phyloP scores from a whole-genome alignment of 225 moss, liverwort and hornwort genomes.

The Straminergon stramineum region DNA sequence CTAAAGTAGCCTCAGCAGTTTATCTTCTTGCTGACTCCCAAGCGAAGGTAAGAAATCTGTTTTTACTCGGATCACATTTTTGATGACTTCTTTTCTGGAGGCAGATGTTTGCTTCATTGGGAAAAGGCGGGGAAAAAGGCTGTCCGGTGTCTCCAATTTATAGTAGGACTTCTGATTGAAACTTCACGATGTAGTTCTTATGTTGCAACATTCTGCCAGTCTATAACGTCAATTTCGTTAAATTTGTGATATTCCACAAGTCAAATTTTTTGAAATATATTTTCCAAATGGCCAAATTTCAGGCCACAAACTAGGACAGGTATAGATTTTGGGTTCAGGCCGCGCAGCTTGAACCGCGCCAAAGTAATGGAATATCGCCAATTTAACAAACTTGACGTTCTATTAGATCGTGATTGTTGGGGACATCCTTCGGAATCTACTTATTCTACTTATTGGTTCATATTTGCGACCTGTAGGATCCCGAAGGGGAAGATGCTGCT shows the following conservation, averaged over 20 bases:
- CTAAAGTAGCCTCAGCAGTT: conserved; percentile 79
- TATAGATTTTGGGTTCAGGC: too few relatives aligned
- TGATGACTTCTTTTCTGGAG: background rate
- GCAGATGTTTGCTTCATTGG: background rate
- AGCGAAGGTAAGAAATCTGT: conserved; percentile 34
- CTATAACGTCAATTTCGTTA: too few relatives aligned
- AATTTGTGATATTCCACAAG: too few relatives aligned
- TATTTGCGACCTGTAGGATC: conserved; percentile 36
- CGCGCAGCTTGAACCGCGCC: too few relatives aligned
- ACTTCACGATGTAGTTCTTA: background rate
- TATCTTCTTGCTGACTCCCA: conserved; percentile 81
- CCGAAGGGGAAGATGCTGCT: conserved; percentile 83
- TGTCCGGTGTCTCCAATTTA: background rate
- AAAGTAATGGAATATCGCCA: too few relatives aligned
- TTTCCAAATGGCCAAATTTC: too few relatives aligned
- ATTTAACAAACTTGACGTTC: too few relatives aligned
- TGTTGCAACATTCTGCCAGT: background rate
- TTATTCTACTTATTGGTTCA: background rate
- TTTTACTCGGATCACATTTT: background rate
- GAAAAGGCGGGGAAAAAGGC: background rate
- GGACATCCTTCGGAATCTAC: background rate
- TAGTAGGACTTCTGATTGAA: background rate
- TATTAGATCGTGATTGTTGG: background rate
- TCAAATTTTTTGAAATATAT: too few relatives aligned
- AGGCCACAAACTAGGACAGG: too few relatives aligned